Base-by-base conservation (phyloP, 2,329 filamentous ascomycete genomes). In the Pseudogymnoascus sp. region DNA sequence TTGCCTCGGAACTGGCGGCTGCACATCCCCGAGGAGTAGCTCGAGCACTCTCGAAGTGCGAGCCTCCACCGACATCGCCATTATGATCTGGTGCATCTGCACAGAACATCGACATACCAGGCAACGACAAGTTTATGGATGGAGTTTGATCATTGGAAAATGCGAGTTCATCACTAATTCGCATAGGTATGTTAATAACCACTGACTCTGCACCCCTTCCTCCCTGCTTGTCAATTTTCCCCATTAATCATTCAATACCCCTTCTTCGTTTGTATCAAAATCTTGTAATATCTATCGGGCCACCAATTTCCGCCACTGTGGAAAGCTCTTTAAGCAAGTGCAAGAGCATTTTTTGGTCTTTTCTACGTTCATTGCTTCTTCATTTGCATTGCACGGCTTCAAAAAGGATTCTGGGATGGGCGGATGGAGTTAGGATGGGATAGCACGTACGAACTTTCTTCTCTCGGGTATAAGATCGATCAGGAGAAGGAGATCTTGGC, bases 181-280 rank as follows among this genome's bases (percentile, higher is more conserved):
- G 47, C 47, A 53, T 35, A 53, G 47, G 47, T 53, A 53, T 53
- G 47, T 53, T 53, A 35, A n/a, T 20, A n/a, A 30, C 14, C 28
- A 53, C 47, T 53, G n/a, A 33, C 43, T 12, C 43, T 33, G 47
- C 47, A 35, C 47, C 47, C 47, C 47, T 35, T 53, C 20, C 15
- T 25, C 47, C 43, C 47, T 53, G 47, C 4, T 25, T 43, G 11
- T 14, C 39, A 43, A 43, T 11, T 12, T 53, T 33, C 28, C 43
- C 14, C 28, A 53, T 53, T 53, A 53, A 33, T 53, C 47, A 53
- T 53, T 35, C 28, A 35, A 53, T 53, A 53, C 47, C 47, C 47
- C 47, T 35, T 53, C 47, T 35, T 53, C 47, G 28, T 53, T 53
- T 53, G 47, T 53, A 53, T 33, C 47, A 33, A 53, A 53, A 53